Evolutionary conservation across 1,284 basidiomycete genomes (phyloP).

Genomic region (Papiliotrema nemorosa): DNA sequence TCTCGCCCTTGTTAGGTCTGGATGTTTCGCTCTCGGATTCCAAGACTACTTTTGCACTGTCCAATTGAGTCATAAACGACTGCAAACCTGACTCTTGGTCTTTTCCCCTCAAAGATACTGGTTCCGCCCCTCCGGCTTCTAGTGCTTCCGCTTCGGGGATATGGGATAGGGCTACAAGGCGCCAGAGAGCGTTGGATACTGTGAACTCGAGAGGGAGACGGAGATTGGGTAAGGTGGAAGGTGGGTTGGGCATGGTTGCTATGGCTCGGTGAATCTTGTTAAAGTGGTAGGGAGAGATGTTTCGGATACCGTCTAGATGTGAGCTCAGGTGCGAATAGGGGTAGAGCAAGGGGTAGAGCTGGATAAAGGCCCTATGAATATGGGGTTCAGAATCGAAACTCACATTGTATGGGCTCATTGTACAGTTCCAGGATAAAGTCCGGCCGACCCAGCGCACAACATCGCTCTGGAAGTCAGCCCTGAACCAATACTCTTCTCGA

Average conservation of each 20-base stretch:
- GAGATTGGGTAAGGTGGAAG: not conserved
- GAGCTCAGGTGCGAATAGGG: not conserved
- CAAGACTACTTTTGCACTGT: too few species aligned
- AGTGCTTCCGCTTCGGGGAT: too few species aligned
- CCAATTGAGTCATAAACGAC: too few species aligned
- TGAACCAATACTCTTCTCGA: too few species aligned
- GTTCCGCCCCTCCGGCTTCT: too few species aligned
- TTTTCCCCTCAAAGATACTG: too few species aligned
- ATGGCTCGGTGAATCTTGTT: not conserved
- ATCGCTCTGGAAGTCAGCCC: not conserved
- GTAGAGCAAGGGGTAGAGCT: not conserved
- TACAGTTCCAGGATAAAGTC: not conserved
- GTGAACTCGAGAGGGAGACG: not conserved
- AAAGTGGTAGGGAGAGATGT: not conserved
- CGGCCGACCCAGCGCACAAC: not conserved
- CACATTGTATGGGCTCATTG: not conserved
- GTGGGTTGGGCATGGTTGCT: not conserved
- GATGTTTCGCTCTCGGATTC: too few species aligned
- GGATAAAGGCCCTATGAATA: not conserved
- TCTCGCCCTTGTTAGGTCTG: not conserved
- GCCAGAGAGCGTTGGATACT: not conserved
- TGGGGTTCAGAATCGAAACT: not conserved
- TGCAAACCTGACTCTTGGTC: too few species aligned
- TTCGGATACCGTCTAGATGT: not conserved
- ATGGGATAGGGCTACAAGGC: too few species aligned